Evolutionary conservation across 805 yeast genomes (phyloP), one percentile per base, ranked within the genome.

Genomic region (Yamadazyma paraphyllophila): DNA sequence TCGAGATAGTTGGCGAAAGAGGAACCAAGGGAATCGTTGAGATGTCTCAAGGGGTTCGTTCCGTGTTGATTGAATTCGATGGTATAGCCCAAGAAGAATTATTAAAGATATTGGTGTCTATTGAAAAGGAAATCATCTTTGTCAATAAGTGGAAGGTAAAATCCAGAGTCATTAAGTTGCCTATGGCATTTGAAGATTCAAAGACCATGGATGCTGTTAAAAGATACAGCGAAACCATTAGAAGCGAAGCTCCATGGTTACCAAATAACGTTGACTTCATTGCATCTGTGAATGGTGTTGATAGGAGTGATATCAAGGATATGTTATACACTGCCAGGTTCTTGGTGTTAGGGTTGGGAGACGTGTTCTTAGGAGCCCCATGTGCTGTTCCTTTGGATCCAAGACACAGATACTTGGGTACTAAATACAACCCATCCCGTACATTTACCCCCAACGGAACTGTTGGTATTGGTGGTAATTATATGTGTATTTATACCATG

Each of bases 331-430:
- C 86, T 36, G 98, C 98, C 4, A 77, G 91, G 61, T 94, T 85
- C 75, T 73, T 94, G 70, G 98, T 94, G 6, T 73, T 92, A 51
- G 99, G 98, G 45, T 80, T 92, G 43, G 99, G 98, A 61, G 99
- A 94, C 67, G 98, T 94, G 24, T 92, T 91, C 70, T 76, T 94
- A 56, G 98, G 98, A 40, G 97, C 99, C 3, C 99, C 99, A 25
- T 91, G 97, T 74, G 98, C 98, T 1, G 96, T 92, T 55, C 98
- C 99, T 32, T 78, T 92, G 56, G 98, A 94, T 65, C 99, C 99
- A 47, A 83, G 97, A 59, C 97, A 91, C 59, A 80, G 97, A 59
- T 77, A 90, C 49, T 71, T 92, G 46, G 99, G 98, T 33, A 78
- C 96, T 26, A 92, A 92, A 69, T 94, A 92, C 71, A 92, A 92